phyloP scores from a whole-genome alignment of 2,329 filamentous ascomycete species.

The Phyllosticta paracitricarpa region DNA sequence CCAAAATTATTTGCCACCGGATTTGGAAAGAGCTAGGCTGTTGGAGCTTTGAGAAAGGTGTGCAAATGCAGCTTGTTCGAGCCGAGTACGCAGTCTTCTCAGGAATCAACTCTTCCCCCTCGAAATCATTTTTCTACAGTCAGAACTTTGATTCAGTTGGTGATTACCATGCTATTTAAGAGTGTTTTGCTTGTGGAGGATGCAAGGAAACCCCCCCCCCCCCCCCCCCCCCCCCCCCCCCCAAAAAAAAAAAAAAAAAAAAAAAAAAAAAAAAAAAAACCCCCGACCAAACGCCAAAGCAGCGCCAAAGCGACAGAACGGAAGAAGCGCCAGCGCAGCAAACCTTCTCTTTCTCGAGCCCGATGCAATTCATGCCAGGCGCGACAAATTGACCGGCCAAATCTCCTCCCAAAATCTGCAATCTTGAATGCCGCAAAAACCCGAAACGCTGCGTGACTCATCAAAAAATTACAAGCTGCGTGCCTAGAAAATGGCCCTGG shows the following conservation, averaged over 20 bases:
- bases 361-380: conserved; percentile 1
- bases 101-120: background rate
- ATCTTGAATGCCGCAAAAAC: conserved; percentile 1
- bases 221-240: too few relatives aligned
- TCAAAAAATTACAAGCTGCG: conserved; percentile 8
- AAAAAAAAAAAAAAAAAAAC: background rate
- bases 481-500: background rate
- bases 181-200: background rate
- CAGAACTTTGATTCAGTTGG: background rate
- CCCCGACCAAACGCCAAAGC: background rate
- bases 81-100: background rate
- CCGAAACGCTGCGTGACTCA: conserved; percentile 9
- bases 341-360: background rate
- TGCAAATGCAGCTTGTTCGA: background rate
- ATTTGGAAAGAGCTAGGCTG: background rate
- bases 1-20: background rate
- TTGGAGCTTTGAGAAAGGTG: background rate
- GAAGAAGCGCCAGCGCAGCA: background rate
- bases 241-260: too few relatives aligned
- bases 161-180: background rate
- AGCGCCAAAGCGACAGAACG: background rate
- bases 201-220: background rate
- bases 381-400: background rate
- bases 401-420: background rate
- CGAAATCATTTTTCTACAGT: background rate